Conservation (phyloP, 805 yeast genomes). For the Barnettozyma botsteinii region DNA sequence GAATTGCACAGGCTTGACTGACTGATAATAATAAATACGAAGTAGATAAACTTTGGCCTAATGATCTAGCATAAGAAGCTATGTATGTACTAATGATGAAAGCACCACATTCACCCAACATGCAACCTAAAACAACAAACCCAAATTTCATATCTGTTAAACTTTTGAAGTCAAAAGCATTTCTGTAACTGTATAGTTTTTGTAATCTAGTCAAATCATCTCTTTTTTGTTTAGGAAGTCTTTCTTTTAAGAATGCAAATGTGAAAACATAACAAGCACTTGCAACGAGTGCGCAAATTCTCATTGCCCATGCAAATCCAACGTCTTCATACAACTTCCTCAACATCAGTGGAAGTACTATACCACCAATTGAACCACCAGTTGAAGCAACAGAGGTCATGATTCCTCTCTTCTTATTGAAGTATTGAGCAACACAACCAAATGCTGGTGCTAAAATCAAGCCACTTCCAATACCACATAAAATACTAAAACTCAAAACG, state of each 20-base stretch:
- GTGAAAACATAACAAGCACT: conserved; percentile 32
- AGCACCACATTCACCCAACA: conserved; percentile 41
- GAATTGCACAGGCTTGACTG: conserved; percentile 36
- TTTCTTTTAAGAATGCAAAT: conserved; percentile 33
- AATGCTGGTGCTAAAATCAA: conserved; percentile 51
- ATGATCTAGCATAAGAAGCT: conserved; percentile 44
- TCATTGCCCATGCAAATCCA: conserved; percentile 54
- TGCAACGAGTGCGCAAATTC: conserved; percentile 43
- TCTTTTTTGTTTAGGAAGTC: conserved; percentile 29
- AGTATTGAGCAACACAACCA: conserved; percentile 62
- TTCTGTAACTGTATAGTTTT: conserved; percentile 23
- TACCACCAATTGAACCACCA: conserved; percentile 53
- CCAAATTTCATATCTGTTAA: conserved; percentile 40
- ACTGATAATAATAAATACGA: conserved; percentile 42
- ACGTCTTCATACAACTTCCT: conserved; percentile 37
- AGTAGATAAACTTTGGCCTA: conserved; percentile 36
- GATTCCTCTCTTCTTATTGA: conserved; percentile 48
- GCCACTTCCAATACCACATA: conserved; percentile 54
- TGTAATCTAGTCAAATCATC: conserved; percentile 22
- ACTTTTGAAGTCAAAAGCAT: conserved; percentile 31
- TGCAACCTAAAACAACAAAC: conserved; percentile 38
- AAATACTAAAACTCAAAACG: conserved; percentile 47
- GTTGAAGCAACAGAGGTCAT: conserved; percentile 44
- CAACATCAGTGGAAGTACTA: conserved; percentile 47
- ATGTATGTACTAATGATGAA: conserved; percentile 42